A percentile compares a stretch with the other conserved stretches of the same genome.
Conservation (phyloP, 2,329 filamentous ascomycete species). For the Ceratocystis cubensis region DNA sequence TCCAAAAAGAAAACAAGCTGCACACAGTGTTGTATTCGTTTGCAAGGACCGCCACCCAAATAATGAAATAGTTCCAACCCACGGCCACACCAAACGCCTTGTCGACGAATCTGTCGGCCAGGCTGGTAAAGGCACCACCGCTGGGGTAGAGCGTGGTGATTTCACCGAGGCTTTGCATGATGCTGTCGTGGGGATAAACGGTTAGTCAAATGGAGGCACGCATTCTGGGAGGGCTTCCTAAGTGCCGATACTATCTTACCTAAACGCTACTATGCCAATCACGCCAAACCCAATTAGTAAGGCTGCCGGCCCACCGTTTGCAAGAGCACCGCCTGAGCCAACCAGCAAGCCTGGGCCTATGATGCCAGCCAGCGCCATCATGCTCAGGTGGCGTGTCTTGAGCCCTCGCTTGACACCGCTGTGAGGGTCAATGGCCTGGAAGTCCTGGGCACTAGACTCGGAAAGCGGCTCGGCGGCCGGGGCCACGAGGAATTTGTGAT, state of each 20-base stretch:
- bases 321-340: slow-evolving; percentile 56
- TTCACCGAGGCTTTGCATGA: slow-evolving; percentile 65
- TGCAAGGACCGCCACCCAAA: slow-evolving; percentile 49
- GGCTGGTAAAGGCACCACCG: slow-evolving; percentile 57
- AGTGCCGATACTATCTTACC: slow-evolving; percentile 10
- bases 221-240: too few relatives aligned
- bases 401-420: slow-evolving; percentile 56
- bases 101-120: slow-evolving; percentile 59
- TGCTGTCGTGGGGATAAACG: slow-evolving; percentile 23
- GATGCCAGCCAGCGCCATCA: slow-evolving; percentile 52
- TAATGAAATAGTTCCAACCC: slow-evolving; percentile 60
- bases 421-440: slow-evolving; percentile 42
- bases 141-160: slow-evolving; percentile 61
- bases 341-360: slow-evolving; percentile 61
- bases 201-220: not conserved
- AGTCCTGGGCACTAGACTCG: slow-evolving; percentile 34
- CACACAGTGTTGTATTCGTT: slow-evolving; percentile 61
- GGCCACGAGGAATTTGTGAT: not conserved
- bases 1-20: slow-evolving; percentile 55
- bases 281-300: slow-evolving; percentile 61
- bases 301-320: slow-evolving; percentile 56
- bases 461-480: slow-evolving; percentile 22
- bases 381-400: slow-evolving; percentile 54
- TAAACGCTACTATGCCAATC: slow-evolving; percentile 37
- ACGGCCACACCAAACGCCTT: slow-evolving; percentile 56